Conservation (phyloP, 2,329 filamentous ascomycete genomes). For the Neodidymelliopsis sp. region DNA sequence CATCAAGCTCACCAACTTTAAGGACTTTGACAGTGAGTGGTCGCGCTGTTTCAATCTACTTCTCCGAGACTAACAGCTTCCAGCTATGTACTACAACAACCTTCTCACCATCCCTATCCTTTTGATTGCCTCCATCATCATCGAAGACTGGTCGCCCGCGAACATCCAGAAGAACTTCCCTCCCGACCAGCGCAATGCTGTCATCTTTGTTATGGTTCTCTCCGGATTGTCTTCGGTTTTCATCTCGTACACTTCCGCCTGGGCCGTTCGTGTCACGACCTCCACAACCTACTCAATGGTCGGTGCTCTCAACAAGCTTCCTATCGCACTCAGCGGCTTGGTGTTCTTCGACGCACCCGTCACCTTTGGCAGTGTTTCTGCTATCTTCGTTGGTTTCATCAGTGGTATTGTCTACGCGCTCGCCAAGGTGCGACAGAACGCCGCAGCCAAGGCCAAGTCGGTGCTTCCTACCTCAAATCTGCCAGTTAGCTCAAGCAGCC, state of each 20-base stretch:
- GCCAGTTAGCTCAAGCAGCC: constrained; percentile 86
- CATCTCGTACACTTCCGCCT: constrained; percentile 99
- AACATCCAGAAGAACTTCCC: constrained; percentile 93
- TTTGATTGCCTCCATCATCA: constrained; percentile 77
- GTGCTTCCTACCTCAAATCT: constrained; percentile 72
- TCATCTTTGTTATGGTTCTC: constrained; percentile 89
- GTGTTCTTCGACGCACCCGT: constrained; percentile 96
- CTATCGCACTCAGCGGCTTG: constrained; percentile 89
- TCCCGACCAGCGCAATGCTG: constrained; percentile 74
- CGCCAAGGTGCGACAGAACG: constrained; percentile 82
- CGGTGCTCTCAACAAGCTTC: constrained; percentile 96
- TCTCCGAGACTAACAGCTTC: constrained; percentile 17
- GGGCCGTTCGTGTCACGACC: constrained; percentile 97
- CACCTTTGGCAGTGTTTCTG: constrained; percentile 88
- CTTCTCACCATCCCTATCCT: constrained; percentile 94
- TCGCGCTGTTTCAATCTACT: constrained; percentile 22
- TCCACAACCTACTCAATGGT: constrained; percentile 99
- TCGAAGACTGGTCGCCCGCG: constrained; percentile 89
- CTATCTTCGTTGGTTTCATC: constrained; percentile 89
- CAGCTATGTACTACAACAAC: constrained; percentile 99
- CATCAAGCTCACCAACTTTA: constrained; percentile 99
- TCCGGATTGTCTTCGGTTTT: constrained; percentile 93
- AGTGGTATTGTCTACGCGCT: constrained; percentile 91
- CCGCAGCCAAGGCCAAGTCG: constrained; percentile 69
- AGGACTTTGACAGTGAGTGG: constrained; percentile 94